These are phyloP conservation scores for Massariosphaeria phaeospora DNA, from an alignment of 495 filamentous ascomycete species.

Conservation along the genomic window DNA sequence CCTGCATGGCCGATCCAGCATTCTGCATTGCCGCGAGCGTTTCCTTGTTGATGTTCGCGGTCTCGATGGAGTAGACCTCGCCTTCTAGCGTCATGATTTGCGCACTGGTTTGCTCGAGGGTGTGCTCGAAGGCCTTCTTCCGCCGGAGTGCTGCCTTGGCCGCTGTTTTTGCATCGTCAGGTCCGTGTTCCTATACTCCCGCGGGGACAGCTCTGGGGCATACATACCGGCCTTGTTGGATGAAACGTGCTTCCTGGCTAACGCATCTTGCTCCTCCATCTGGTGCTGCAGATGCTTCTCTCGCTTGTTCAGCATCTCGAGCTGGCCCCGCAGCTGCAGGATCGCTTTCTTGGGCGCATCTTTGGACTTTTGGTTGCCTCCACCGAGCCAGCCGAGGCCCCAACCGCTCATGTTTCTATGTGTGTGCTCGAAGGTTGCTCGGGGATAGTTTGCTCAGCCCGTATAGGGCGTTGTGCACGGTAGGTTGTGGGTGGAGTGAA, in stretches of 20 bases:
- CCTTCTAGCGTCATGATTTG: conserved; percentile 91
- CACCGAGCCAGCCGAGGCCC: conserved; percentile 38
- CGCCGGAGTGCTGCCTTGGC: conserved; percentile 87
- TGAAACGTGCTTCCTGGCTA: conserved; percentile 84
- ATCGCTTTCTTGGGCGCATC: conserved; percentile 97
- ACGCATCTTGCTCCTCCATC: conserved; percentile 86
- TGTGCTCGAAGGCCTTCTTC: conserved; percentile 90
- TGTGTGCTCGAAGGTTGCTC: too few species aligned
- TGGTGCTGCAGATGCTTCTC: conserved; percentile 85
- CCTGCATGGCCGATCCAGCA: conserved; percentile 80
- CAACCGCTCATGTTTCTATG: conserved; percentile 41
- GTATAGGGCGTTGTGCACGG: neutral
- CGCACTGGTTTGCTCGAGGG: conserved; percentile 78
- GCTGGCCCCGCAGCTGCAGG: conserved; percentile 74
- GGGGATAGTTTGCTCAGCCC: neutral
- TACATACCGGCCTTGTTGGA: conserved; percentile 84
- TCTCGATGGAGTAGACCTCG: conserved; percentile 94
- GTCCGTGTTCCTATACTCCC: neutral
- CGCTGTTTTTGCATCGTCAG: conserved; percentile 49
- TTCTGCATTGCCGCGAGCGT: conserved; percentile 91
- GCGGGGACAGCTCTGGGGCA: neutral
- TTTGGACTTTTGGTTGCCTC: conserved; percentile 71
- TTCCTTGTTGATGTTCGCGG: conserved; percentile 97
- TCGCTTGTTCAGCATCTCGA: conserved; percentile 96
- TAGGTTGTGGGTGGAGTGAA: neutral